Conservation (phyloP, 1,284 basidiomycete genomes). For the Moniliophthora roreri region DNA sequence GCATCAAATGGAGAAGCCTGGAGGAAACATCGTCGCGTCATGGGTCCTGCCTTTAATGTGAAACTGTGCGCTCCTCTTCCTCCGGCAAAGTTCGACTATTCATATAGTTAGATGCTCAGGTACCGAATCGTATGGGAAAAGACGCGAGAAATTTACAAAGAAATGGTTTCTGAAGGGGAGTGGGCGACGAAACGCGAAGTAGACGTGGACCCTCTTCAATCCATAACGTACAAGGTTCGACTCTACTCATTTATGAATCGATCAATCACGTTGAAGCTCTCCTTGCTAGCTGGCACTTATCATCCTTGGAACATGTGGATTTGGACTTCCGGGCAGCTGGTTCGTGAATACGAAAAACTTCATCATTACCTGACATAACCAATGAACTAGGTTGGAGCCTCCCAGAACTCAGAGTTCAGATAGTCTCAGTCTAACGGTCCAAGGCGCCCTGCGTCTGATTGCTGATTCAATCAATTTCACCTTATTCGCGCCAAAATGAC, state of each 20-base stretch:
- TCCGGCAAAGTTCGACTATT: background rate
- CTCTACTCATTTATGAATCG: background rate
- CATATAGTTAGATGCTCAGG: slow-evolving; percentile 24
- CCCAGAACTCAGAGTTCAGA: slow-evolving; percentile 33
- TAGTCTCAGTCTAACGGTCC: slow-evolving; percentile 33
- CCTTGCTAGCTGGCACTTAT: slow-evolving; percentile 41
- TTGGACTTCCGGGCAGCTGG: slow-evolving; percentile 52
- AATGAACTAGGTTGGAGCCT: slow-evolving; percentile 21
- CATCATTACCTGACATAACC: no score
- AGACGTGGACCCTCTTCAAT: slow-evolving; percentile 37
- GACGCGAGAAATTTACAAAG: slow-evolving; percentile 39
- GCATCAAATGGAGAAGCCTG: slow-evolving; percentile 44
- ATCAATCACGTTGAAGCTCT: background rate
- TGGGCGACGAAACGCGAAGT: slow-evolving; percentile 38
- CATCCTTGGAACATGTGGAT: slow-evolving; percentile 49
- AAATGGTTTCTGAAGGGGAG: slow-evolving; percentile 43
- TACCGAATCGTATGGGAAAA: slow-evolving; percentile 47
- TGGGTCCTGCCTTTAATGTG: slow-evolving; percentile 49
- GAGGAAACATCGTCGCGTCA: slow-evolving; percentile 48
- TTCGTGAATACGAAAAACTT: slow-evolving; percentile 11
- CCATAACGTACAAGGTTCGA: slow-evolving; percentile 43
- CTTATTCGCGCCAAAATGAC: slow-evolving; percentile 39
- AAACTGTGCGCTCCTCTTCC: slow-evolving; percentile 33
- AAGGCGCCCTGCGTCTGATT: slow-evolving; percentile 42
- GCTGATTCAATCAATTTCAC: slow-evolving; percentile 28